Conservation (phyloP, 352 stramenopile species). For the Globisporangium echinulatum region DNA sequence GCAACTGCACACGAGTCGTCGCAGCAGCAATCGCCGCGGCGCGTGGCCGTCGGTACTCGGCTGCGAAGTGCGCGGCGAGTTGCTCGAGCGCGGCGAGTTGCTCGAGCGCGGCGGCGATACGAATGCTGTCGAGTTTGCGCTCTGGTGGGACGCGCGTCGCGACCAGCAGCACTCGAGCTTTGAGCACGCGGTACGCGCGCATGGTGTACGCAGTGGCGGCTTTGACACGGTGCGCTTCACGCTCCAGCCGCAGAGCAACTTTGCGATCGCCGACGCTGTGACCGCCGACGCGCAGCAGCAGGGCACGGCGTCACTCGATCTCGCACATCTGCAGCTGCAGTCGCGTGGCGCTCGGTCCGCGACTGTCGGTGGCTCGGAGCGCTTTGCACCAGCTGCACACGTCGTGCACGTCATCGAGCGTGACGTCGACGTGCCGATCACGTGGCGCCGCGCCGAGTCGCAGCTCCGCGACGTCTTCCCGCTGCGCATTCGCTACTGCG, state of each 20-base stretch:
- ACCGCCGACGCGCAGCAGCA: conserved; percentile 1
- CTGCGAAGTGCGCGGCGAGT: conserved; percentile 36
- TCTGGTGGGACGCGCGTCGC: conserved; percentile 52
- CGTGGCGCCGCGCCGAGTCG: neutral
- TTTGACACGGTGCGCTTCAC: conserved; percentile 13
- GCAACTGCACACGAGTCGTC: neutral
- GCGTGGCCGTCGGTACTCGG: conserved; percentile 16
- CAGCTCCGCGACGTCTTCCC: conserved; percentile 1
- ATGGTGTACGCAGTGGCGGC: neutral
- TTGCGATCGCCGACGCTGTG: conserved; percentile 13
- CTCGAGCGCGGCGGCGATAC: conserved; percentile 8
- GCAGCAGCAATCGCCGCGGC: too few relatives aligned
- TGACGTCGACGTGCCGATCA: conserved; percentile 7
- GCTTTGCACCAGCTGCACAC: neutral
- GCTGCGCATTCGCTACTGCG: conserved; percentile 6
- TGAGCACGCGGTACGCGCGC: conserved; percentile 20
- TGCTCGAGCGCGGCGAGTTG: conserved; percentile 20
- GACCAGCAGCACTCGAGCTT: conserved; percentile 39
- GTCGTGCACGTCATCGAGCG: neutral
- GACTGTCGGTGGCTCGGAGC: too few relatives aligned
- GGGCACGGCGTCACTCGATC: conserved; percentile 21
- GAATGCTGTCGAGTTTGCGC: conserved; percentile 21
- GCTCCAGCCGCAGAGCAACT: conserved; percentile 20
- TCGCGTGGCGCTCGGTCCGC: too few relatives aligned
- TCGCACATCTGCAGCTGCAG: conserved; percentile 3